Percentiles rank a stretch among this genome's conserved stretches.
These are phyloP conservation scores for Apostasia shenzhenica DNA, from an alignment of 106 monocot genomes.

Conservation along the genomic window DNA sequence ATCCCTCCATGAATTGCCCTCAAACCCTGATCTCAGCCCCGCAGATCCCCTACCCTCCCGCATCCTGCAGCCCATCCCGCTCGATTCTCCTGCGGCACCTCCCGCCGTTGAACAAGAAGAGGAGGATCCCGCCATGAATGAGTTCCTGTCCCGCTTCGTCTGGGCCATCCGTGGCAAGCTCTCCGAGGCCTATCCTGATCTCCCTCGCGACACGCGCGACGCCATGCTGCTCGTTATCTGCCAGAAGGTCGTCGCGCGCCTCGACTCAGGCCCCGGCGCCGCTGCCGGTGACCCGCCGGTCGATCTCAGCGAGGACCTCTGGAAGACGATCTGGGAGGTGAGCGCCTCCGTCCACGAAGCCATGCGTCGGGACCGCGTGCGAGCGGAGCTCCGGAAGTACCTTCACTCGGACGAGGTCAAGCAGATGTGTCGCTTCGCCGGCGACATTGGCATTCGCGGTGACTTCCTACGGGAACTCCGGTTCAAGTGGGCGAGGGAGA, in stretches of 20 bases:
- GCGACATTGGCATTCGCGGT: constrained; percentile 70
- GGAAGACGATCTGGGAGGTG: constrained; percentile 55
- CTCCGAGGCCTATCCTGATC: constrained; percentile 40
- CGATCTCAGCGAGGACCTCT: constrained; percentile 78
- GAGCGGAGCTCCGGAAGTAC: constrained; percentile 65
- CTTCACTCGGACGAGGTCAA: constrained; percentile 84
- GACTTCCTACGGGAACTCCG: constrained; percentile 70
- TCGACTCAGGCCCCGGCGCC: constrained; percentile 17
- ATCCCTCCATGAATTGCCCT: constrained; percentile 9
- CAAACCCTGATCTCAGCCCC: constrained; percentile 1
- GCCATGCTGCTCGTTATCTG: constrained; percentile 75
- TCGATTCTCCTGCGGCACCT: not conserved
- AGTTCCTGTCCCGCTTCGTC: constrained; percentile 90
- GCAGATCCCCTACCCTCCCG: not conserved
- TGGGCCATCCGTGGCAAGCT: constrained; percentile 50
- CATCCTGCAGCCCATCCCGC: constrained; percentile 5
- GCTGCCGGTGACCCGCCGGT: constrained; percentile 13
- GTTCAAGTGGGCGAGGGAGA: constrained; percentile 91
- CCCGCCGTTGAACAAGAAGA: not conserved
- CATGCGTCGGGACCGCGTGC: constrained; percentile 51
- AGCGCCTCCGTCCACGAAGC: constrained; percentile 49
- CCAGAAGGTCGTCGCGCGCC: constrained; percentile 44
- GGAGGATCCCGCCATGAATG: constrained; percentile 48
- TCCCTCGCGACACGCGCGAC: constrained; percentile 36
- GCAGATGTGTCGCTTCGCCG: constrained; percentile 85